A percentile compares a stretch with the other conserved stretches of the same genome.
phyloP scores from a whole-genome alignment of 2,329 filamentous ascomycete species.

The Rachicladosporium sp. region DNA sequence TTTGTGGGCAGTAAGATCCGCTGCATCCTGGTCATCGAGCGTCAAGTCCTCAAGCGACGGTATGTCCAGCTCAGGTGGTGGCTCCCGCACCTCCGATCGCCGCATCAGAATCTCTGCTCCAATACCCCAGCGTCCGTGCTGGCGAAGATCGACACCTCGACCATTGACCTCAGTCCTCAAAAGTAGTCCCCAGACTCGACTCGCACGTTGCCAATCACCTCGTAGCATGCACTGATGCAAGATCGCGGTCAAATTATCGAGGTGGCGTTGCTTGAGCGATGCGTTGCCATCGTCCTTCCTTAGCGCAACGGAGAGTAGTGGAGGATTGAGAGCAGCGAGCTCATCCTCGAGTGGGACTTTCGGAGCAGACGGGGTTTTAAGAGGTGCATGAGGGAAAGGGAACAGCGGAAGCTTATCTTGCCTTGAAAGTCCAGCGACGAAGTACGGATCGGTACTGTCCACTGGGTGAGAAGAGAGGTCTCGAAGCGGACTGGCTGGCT shows the following conservation, averaged over 20 bases:
- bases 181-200: slow-evolving; percentile 63
- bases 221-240: slow-evolving; percentile 61
- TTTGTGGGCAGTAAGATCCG: too few species aligned
- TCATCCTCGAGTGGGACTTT: slow-evolving; percentile 25
- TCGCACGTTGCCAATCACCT: slow-evolving; percentile 59
- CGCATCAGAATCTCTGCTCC: slow-evolving; percentile 75
- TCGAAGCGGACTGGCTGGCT: too few species aligned
- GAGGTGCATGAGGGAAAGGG: slow-evolving; percentile 35
- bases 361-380: slow-evolving; percentile 8
- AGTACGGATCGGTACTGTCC: slow-evolving; percentile 22
- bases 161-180: slow-evolving; percentile 49
- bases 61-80: too few species aligned
- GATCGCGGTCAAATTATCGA: slow-evolving; percentile 55
- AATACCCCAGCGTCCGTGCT: slow-evolving; percentile 63
- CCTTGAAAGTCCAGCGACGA: slow-evolving; percentile 30
- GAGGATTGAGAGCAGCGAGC: slow-evolving; percentile 29
- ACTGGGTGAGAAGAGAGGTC: slow-evolving; percentile 9
- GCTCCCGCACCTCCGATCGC: slow-evolving; percentile 11
- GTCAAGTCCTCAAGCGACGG: too few species aligned
- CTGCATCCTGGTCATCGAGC: too few species aligned
- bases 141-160: slow-evolving; percentile 53
- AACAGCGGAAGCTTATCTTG: slow-evolving; percentile 26
- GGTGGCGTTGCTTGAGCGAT: slow-evolving; percentile 40
- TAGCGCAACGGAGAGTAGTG: slow-evolving; percentile 23
- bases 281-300: slow-evolving; percentile 9